Percentiles rank a stretch among this genome's conserved stretches.
Conservation (phyloP, 2,329 filamentous ascomycete genomes). For the Sclerotinia trifoliorum region DNA sequence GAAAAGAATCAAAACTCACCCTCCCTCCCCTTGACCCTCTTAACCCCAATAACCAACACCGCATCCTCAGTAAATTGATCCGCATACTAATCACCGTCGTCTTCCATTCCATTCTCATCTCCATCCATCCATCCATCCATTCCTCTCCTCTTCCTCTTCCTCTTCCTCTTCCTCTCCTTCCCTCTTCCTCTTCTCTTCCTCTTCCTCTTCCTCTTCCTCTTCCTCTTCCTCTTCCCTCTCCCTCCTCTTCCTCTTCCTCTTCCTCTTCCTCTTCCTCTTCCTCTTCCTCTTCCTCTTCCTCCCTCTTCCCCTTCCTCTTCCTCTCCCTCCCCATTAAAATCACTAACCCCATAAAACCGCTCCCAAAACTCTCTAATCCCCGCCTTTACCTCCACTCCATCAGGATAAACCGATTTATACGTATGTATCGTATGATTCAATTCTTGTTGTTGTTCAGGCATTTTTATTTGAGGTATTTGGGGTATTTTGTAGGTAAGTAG, state of each 20-base stretch:
- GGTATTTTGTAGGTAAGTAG: not conserved
- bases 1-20: constrained; percentile 41
- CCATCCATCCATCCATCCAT: not conserved
- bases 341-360: constrained; percentile 61
- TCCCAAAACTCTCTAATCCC: constrained; percentile 68
- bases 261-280: not conserved
- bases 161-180: not conserved
- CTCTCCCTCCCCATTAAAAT: constrained; percentile 42
- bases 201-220: not conserved
- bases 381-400: constrained; percentile 46
- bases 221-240: constrained; percentile 38
- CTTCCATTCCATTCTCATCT: no score
- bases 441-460: no score
- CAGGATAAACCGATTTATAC: not conserved
- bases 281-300: not conserved
- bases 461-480: no score
- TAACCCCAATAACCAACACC: constrained; percentile 52
- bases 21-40: constrained; percentile 45
- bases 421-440: not conserved
- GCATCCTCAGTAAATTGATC: constrained; percentile 44
- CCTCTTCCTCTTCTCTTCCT: no score
- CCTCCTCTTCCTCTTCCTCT: constrained; percentile 32
- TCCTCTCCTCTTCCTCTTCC: no score
- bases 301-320: constrained; percentile 36
- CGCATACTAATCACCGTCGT: not conserved